A percentile compares a stretch with the other conserved stretches of the same genome.
phyloP scores from a whole-genome alignment of 768 basidiomycete species.

The Xerocomellus dryophilus region DNA sequence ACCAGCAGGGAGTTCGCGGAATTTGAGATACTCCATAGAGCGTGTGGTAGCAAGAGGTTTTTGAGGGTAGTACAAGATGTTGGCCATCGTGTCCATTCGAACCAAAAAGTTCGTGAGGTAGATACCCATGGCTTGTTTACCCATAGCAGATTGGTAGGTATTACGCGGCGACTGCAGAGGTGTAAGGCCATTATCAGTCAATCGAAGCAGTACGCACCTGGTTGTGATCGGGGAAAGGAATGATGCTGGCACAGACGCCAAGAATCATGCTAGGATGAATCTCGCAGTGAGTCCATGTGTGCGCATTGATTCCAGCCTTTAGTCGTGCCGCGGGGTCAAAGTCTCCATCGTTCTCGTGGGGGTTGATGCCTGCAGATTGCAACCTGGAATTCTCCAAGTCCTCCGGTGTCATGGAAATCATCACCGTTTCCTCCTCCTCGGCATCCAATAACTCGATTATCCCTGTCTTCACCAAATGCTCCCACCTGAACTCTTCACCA shows the following conservation, averaged over 20 bases:
- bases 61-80: constrained; percentile 98
- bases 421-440: constrained; percentile 96
- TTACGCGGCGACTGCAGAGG: constrained; percentile 89
- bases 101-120: constrained; percentile 97
- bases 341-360: constrained; percentile 58
- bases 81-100: constrained; percentile 99
- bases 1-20: constrained; percentile 97
- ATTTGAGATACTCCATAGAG: constrained; percentile 98
- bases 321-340: constrained; percentile 87
- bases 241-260: constrained; percentile 97
- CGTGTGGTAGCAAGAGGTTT: constrained; percentile 98
- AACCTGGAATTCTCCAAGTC: constrained; percentile 85
- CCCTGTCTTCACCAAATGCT: constrained; percentile 78
- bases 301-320: constrained; percentile 79
- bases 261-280: constrained; percentile 99
- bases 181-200: constrained; percentile 1
- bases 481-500: constrained; percentile 73
- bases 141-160: constrained; percentile 99
- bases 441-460: constrained; percentile 94
- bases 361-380: constrained; percentile 56
- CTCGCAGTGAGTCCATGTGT: constrained; percentile 98
- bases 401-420: constrained; percentile 99
- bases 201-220: constrained; percentile 56
- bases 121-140: constrained; percentile 99
- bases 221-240: constrained; percentile 99